Evolutionary conservation across 805 yeast genomes (phyloP), one percentile per base, ranked within the genome.

Genomic region (Kluyveromyces aestuarii): DNA sequence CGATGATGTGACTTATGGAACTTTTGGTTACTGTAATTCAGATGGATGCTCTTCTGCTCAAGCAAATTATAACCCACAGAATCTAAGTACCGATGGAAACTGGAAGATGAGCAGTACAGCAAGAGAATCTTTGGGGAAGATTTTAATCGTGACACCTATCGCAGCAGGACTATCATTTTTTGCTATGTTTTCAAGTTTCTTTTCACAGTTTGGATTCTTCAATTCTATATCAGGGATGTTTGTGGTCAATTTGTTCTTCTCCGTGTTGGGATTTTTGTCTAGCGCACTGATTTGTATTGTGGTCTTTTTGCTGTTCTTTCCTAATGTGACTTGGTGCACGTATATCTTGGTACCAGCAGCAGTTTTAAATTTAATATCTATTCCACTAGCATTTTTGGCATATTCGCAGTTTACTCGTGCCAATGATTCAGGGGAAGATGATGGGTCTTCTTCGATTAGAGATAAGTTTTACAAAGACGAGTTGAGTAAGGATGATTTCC

Each of bases 281-380:
- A 67, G 87, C 9, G 74, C 82, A 1, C 53, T 84, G 39, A 66
- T 75, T 21, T 77, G 84, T 47, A 65, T 85, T 10, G 73, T 81
- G 27, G 69, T 71, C 0, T 72, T 84, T 37, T 57, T 86, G 45
- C 67, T 79, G 14, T 85, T 82, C 61, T 75, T 72, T 55, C 93
- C 93, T 8, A 70, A 81, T 52, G 72, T 82, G 16, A 66, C 72
- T 7, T 85, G 90, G 90, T 73, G 81, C n/a, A 73, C 82, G 8
- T 85, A 91, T 90, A 61, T 82, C 35, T 70, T 82, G 57, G 73
- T 84, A 27, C 88, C 84, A 1, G 75, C 87, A 4, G 83, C 86
- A 11, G 82, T 72, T 0, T 64, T 81, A 47, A 72, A 74, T 48
- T 66, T 85, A 50, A 47, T 80, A 2, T 65, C 80, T 1, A 51